Evolutionary conservation across 2,329 filamentous ascomycete species (phyloP), one percentile per base, ranked within the genome.

Genomic region (Cercospora nicotianae): DNA sequence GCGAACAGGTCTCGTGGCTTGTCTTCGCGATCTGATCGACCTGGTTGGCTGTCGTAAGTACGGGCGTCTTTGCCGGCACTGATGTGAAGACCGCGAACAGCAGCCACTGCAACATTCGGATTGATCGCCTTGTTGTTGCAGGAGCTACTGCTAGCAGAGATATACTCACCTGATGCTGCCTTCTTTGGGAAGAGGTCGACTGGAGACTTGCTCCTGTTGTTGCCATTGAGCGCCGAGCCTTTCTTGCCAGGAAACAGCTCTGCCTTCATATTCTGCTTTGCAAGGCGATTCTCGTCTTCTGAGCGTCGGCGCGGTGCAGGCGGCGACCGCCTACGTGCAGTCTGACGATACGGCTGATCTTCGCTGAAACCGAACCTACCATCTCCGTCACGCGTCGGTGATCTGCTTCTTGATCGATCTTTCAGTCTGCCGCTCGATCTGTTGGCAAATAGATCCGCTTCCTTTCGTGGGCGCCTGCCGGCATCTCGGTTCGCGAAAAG

Each of bases 361-460:
- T 86, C 83, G n/a, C 75, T 77, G 71, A 85, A 85, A 6, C 83
- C 83, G 42, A 78, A 81, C 4, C 82, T 79, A 18, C 85, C 82
- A 64, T 84, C 81, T 12, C 81, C 83, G 42, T 83, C 82, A 58
- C 81, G 78, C 60, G 72, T 73, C 30, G 87, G 87, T 6, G 87
- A 89, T 18, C 87, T 87, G 75, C 87, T 89, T 70, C 87, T 85
- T 13, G 62, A 58, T 26, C 51, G 30, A 73, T 87, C 81, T 57
- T 87, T 83, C 58, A 87, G 67, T 59, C 85, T 82, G 39, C 85
- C 84, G 36, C 79, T 67, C 8, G 72, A 65, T 23, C 72, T 73
- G 42, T 71, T 72, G 5, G 74, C 71, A 64, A 80, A 75, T 9
- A 81, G 69, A 60, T 81, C 79, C 6, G 74, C 69, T 20, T 67